phyloP scores from a whole-genome alignment of 129 eudicot genomes.

The Artemisia argyi region DNA sequence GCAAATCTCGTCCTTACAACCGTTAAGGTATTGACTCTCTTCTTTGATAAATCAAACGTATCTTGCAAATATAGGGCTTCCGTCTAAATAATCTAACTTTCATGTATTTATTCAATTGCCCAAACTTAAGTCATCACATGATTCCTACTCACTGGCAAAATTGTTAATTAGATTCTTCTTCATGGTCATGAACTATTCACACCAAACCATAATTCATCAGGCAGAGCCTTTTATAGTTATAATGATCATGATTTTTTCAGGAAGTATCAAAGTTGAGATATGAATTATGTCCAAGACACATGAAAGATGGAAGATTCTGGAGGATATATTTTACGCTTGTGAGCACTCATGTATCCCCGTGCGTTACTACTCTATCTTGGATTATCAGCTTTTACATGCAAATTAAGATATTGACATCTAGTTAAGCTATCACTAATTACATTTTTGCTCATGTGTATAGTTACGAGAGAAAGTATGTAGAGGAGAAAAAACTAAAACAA shows the following conservation, averaged over 20 bases:
- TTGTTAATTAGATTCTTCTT: too few relatives aligned
- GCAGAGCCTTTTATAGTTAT: neutral
- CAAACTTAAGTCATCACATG: too few relatives aligned
- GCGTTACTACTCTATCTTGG: constrained; percentile 29
- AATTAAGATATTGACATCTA: neutral
- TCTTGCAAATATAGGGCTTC: neutral
- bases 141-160: too few relatives aligned
- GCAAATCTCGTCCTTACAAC: constrained; percentile 58
- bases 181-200: too few relatives aligned
- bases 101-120: neutral
- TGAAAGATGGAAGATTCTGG: constrained; percentile 72
- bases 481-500: constrained; percentile 44
- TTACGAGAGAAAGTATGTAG: constrained; percentile 51
- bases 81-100: too few relatives aligned
- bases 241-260: constrained; percentile 37
- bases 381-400: constrained; percentile 1
- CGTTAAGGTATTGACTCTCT: constrained; percentile 48
- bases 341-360: constrained; percentile 69
- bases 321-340: constrained; percentile 65
- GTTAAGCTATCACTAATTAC: neutral
- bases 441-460: constrained; percentile 28
- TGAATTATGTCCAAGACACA: constrained; percentile 64
- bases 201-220: too few relatives aligned
- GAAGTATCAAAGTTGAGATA: constrained; percentile 64
- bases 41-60: neutral